These are phyloP conservation scores for Citrus glauca DNA, from an alignment of 345 rosid species.

Conservation along the genomic window DNA sequence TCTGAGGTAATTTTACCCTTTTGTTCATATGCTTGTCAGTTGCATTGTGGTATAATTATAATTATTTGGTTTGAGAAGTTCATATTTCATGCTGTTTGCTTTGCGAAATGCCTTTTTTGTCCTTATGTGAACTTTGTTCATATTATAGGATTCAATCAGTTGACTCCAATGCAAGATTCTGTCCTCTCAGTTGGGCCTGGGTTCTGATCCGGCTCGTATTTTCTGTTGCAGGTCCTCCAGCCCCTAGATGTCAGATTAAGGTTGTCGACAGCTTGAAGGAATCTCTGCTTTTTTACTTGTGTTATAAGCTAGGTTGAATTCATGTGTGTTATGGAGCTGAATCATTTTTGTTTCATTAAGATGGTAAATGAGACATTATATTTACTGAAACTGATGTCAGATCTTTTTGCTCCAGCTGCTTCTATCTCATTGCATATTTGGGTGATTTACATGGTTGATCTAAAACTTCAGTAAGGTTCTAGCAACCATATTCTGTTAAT, in stretches of 20 bases:
- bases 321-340: not conserved
- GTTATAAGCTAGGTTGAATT: not conserved
- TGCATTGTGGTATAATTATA: not conserved
- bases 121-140: no score
- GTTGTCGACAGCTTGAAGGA: not conserved
- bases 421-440: not conserved
- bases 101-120: no score
- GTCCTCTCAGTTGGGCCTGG: not conserved
- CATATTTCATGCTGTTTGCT: not conserved
- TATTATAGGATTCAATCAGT: no score
- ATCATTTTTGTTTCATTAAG: conserved; percentile 1
- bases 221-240: not conserved
- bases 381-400: not conserved
- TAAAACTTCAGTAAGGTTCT: not conserved
- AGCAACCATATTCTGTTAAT: no score
- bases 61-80: not conserved
- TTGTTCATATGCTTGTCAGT: not conserved
- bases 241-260: conserved; percentile 3
- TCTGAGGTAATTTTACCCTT: conserved; percentile 46
- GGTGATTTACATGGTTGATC: not conserved
- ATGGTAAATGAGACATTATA: conserved; percentile 1
- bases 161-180: not conserved
- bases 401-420: not conserved
- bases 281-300: not conserved
- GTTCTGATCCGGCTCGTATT: not conserved